Conservation (phyloP, 1,284 basidiomycete species). For the Abortiporus biennis region DNA sequence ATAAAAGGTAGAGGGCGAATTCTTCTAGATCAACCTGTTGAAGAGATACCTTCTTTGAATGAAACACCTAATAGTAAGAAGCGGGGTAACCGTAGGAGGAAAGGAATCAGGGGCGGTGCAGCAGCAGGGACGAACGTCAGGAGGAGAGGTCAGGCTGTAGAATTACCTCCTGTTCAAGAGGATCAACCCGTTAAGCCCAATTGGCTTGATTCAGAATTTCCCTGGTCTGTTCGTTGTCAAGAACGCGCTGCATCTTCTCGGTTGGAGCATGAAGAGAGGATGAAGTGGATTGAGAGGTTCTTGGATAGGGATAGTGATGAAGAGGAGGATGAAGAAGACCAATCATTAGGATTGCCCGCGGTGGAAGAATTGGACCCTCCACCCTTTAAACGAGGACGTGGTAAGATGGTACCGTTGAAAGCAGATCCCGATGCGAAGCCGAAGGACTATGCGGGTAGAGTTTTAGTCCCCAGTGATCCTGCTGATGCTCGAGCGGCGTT, state of each 20-base stretch:
- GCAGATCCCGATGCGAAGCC: constrained; percentile 30
- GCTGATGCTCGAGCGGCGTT: constrained; percentile 69
- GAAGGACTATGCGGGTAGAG: constrained; percentile 16
- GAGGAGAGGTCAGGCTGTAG: constrained; percentile 46
- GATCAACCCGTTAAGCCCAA: constrained; percentile 42
- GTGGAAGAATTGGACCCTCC: constrained; percentile 25
- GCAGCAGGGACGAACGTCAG: constrained; percentile 21
- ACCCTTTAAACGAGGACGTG: constrained; percentile 37
- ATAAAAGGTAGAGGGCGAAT: constrained; percentile 64
- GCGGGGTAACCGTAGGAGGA: constrained; percentile 28
- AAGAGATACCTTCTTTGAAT: constrained; percentile 21
- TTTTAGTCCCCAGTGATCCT: constrained; percentile 54
- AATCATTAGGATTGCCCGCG: constrained; percentile 26
- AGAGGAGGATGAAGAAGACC: constrained; percentile 33
- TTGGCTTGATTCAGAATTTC: constrained; percentile 73
- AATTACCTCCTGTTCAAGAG: constrained; percentile 30
- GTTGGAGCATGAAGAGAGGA: constrained; percentile 48
- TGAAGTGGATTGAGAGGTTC: constrained; percentile 52
- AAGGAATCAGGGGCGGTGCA: constrained; percentile 18
- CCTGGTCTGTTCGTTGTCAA: constrained; percentile 51
- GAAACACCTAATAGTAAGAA: constrained; percentile 26
- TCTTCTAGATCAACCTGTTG: constrained; percentile 42
- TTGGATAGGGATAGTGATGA: constrained; percentile 56
- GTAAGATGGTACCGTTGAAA: constrained; percentile 55
- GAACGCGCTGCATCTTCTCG: constrained; percentile 51